Base-by-base conservation (phyloP, 441 rosid species). In the Populus hybrid region DNA sequence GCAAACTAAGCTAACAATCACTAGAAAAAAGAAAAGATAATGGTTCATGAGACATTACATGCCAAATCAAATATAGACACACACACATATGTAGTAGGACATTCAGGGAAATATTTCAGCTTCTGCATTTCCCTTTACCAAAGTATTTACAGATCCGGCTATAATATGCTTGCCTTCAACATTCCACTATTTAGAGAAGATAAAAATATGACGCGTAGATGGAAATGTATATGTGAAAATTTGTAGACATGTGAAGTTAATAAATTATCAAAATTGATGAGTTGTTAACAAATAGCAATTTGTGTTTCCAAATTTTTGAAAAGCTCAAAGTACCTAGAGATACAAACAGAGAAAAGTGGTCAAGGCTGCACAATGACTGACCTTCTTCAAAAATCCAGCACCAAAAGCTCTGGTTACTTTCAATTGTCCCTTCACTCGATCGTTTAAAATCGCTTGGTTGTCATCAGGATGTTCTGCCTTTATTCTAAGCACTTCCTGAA, bases 341-440 rank as follows among this genome's bases (percentile, higher is more conserved):
- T 35, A 38, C 7, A 70, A 70, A 59, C 26, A 19, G 16, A 73
- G 24, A 36, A 28, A 53, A 68, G 28, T 70, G 23, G 74, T 42
- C 21, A 28, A 68, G 77, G 34, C 70, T 75, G 57, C 34, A 50
- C 9, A 65, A 64, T 72, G 61, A 83, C 83, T 76, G 32, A 91
- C 98, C 95, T 90, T 94, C 90, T 94, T 94, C 75, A 94, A 87
- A 87, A 94, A 94, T 36, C 93, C 94, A 70, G 97, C 98, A 78
- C 97, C 98, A 73, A 94, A 94, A 42, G 98, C 97, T 84, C 98
- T 84, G 57, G 97, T 94, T 80, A 92, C 97, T 89, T 92, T 94
- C 73, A 94, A 81, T 78, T 92, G 97, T 61, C 97, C 97, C 86
- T 94, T 94, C 67, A 92, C 97, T 82, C 98, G 85, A 83, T 89